phyloP scores from a whole-genome alignment of 2,329 filamentous ascomycete species.

The Cladophialophora carrionii region DNA sequence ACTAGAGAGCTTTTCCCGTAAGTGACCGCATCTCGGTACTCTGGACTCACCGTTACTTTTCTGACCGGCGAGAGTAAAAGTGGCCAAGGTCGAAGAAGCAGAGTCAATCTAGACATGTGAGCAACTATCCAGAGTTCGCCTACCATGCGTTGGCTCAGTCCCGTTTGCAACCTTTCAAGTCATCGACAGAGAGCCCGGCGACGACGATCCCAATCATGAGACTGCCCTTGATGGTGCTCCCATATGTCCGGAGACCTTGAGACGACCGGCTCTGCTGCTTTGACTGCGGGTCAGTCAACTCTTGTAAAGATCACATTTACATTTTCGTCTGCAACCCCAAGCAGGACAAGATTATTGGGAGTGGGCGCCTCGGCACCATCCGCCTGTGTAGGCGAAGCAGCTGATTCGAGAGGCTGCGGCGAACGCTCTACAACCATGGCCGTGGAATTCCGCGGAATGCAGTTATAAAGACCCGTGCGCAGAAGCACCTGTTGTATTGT shows the following conservation, averaged over 20 bases:
- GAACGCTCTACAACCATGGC: neutral
- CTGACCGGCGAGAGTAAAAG: neutral
- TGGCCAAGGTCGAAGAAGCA: neutral
- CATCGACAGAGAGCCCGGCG: constrained; percentile 6
- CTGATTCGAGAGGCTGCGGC: constrained; percentile 16
- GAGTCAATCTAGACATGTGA: constrained; percentile 14
- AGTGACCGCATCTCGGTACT: neutral
- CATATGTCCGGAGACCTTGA: neutral
- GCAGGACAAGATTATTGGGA: neutral
- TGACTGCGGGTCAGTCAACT: neutral
- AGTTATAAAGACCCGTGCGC: neutral
- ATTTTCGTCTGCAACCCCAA: constrained; percentile 19
- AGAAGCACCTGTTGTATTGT: too few relatives aligned
- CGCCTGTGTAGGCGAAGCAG: constrained; percentile 15
- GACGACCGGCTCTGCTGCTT: neutral
- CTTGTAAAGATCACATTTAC: constrained; percentile 10
- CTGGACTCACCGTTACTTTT: neutral
- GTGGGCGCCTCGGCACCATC: neutral
- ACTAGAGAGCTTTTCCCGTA: constrained; percentile 14
- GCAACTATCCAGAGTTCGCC: neutral
- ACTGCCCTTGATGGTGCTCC: too few relatives aligned
- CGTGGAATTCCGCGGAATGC: too few relatives aligned
- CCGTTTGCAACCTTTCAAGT: constrained; percentile 25
- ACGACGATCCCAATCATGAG: too few relatives aligned
- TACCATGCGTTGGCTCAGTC: constrained; percentile 10